Evolutionary conservation across 306 rosid genomes (phyloP), one percentile per base, ranked within the genome.

Genomic region (Fagus sylvatica): DNA sequence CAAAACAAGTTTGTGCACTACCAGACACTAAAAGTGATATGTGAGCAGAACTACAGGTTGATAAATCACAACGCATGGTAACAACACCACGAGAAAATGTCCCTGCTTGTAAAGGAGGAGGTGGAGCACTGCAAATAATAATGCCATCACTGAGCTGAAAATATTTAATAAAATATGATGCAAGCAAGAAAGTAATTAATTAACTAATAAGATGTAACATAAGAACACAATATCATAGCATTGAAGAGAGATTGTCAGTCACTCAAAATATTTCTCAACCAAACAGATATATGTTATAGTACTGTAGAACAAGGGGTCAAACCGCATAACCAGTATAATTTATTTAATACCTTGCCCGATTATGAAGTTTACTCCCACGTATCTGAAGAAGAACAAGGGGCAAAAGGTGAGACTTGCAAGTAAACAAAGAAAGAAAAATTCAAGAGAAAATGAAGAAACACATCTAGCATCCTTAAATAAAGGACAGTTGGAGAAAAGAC

Each of bases 61-160:
- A 85, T 41, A 96, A 79, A 88, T 96, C 98, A 76, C 99, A 96
- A 73, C 99, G 91, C 99, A 96, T 96, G 39, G 99, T 96, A 83
- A 96, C 97, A 46, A 96, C 99, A 76, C 99, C 99, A 1, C 99
- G 98, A 84, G 98, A 93, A 91, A 96, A 96, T 79, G 98, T 74
- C 41, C 94, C 97, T 4, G 97, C 99, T 86, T 93, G 98, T 78
- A 96, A 97, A 73, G 99, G 98, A 19, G 99, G 99, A 2, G 99
- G 98, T 39, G 98, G 92, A 53, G 99, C 98, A 88, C 99, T 96
- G 87, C 86, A 82, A 43, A 84, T 22, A 34, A 79, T 68, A 79
- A 53, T 10, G 15, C 51, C 51, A 46, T 46, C 15, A 46, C 4
- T 46, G 28, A 46, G 15, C 15, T 46, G 51, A 46, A 46, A 46